Percentiles rank a stretch among this genome's conserved stretches.
Evolutionary conservation across 768 basidiomycete species (phyloP).

Genomic region (Tricholoma saponaceum): DNA sequence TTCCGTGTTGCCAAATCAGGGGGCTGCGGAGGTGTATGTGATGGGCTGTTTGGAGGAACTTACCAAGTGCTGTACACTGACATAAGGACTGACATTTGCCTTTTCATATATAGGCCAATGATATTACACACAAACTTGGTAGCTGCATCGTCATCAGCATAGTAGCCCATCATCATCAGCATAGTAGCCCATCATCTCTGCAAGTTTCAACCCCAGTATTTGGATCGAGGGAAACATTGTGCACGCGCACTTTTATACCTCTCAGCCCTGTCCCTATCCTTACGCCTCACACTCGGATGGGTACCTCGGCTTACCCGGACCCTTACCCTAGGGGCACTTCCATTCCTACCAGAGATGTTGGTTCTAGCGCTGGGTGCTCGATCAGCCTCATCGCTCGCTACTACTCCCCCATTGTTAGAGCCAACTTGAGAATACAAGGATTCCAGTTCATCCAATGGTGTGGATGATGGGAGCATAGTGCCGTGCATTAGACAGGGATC

Average conservation of each 20-base stretch:
- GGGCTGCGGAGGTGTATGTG: too few species aligned
- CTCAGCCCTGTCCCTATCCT: not conserved
- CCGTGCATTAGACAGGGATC: not conserved
- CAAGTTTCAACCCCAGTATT: not conserved
- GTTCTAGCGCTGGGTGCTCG: not conserved
- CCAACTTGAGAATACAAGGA: not conserved
- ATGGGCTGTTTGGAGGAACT: too few species aligned
- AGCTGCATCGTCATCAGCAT: too few species aligned
- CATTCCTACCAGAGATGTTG: not conserved
- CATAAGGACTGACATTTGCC: too few species aligned
- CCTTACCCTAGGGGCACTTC: not conserved
- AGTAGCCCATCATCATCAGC: too few species aligned
- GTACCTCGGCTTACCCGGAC: not conserved
- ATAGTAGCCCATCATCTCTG: too few species aligned
- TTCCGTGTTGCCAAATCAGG: too few species aligned
- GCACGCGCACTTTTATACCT: not conserved
- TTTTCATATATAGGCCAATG: too few species aligned
- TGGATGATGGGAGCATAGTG: not conserved
- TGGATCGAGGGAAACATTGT: not conserved
- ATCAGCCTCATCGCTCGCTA: too few species aligned
- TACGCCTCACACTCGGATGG: not conserved
- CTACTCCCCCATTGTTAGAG: not conserved
- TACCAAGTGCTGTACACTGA: too few species aligned
- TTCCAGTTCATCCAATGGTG: not conserved
- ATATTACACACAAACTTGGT: too few species aligned